Percentiles rank a stretch among this genome's conserved stretches.
Conservation (phyloP, 2,329 filamentous ascomycete species). For the Fusarium mangiferae region DNA sequence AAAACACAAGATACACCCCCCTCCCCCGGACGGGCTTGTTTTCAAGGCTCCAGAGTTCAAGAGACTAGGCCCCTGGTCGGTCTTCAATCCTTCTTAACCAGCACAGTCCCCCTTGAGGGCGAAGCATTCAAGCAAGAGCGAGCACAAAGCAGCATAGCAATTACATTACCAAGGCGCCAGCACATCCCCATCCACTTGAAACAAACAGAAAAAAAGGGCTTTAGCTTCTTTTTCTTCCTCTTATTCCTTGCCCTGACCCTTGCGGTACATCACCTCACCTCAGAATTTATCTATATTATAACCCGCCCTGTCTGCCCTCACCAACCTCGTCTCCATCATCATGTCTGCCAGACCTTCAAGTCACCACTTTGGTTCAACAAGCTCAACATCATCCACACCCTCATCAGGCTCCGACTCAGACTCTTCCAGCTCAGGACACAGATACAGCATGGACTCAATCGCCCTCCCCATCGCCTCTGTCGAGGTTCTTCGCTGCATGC, state of each 20-base stretch:
- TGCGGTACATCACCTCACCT: background rate
- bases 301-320: slow-evolving; percentile 18
- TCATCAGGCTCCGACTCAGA: slow-evolving; percentile 38
- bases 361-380: slow-evolving; percentile 39
- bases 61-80: slow-evolving; percentile 26
- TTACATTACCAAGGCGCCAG: slow-evolving; percentile 25
- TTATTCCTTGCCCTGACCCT: background rate
- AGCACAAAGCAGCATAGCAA: slow-evolving; percentile 9
- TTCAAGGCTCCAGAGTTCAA: slow-evolving; percentile 37
- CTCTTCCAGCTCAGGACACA: slow-evolving; percentile 46
- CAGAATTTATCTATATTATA: slow-evolving; percentile 39
- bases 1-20: slow-evolving; percentile 7
- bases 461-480: slow-evolving; percentile 62
- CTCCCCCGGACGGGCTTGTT: slow-evolving; percentile 22
- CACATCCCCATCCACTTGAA: slow-evolving; percentile 34
- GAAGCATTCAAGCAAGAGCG: slow-evolving; percentile 8
- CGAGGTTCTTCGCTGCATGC: slow-evolving; percentile 70
- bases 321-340: slow-evolving; percentile 14
- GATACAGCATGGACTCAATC: slow-evolving; percentile 62
- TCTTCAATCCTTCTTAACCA: slow-evolving; percentile 28
- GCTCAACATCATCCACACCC: slow-evolving; percentile 35
- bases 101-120: slow-evolving; percentile 31
- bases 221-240: slow-evolving; percentile 11
- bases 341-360: slow-evolving; percentile 36
- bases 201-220: slow-evolving; percentile 26